A percentile compares a stretch with the other conserved stretches of the same genome.
Evolutionary conservation across 2,329 filamentous ascomycete genomes (phyloP).

Genomic region (Blastomyces gilchristii): DNA sequence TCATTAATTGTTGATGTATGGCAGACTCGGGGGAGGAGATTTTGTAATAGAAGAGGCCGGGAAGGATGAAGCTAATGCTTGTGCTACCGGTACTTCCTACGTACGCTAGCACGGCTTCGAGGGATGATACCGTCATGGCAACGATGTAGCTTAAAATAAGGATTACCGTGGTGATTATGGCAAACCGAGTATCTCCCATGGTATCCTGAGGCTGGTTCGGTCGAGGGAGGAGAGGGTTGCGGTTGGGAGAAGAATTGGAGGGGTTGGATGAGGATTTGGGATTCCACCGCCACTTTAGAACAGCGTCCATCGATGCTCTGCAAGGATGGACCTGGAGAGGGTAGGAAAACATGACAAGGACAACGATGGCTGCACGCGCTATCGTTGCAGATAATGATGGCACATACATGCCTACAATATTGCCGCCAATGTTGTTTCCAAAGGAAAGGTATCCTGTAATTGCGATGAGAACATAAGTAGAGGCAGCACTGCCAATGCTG

Average conservation of each 20-base stretch:
- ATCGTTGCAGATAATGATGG: conserved; percentile 77
- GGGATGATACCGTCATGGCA: conserved; percentile 78
- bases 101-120: conserved; percentile 87
- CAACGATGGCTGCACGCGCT: conserved; percentile 86
- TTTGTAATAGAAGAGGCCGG: conserved; percentile 96
- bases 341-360: conserved; percentile 93
- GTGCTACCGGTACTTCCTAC: conserved; percentile 92
- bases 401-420: conserved; percentile 86
- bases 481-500: conserved; percentile 80
- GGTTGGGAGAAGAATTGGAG: conserved; percentile 35
- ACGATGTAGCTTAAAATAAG: conserved; percentile 76
- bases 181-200: conserved; percentile 84
- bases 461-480: conserved; percentile 80
- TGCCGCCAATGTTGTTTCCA: conserved; percentile 77
- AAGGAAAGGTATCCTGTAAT: conserved; percentile 95
- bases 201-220: conserved; percentile 25
- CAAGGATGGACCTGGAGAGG: conserved; percentile 94
- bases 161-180: conserved; percentile 75
- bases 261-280: conserved; percentile 25
- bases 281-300: conserved; percentile 77
- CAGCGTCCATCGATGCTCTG: conserved; percentile 85
- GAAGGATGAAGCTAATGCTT: conserved; percentile 92
- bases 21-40: conserved; percentile 82
- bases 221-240: conserved; percentile 33
- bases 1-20: conserved; percentile 75